Conservation (phyloP, 352 stramenopile species). For the Thalassiosira oceanica region DNA sequence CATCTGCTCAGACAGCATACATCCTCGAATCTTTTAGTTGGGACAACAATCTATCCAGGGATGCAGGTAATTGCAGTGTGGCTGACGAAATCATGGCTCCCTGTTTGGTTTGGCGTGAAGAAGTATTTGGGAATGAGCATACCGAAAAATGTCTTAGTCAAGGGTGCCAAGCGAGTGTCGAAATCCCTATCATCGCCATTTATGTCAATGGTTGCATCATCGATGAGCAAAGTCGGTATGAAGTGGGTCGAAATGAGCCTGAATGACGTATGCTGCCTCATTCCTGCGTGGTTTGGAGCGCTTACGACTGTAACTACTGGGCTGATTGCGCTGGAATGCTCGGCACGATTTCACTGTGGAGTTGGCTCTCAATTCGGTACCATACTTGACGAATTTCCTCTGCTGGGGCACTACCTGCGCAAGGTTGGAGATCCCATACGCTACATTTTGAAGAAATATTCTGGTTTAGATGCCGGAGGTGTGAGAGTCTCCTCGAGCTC, state of each 20-base stretch:
- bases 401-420: conserved; percentile 33
- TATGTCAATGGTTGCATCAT: conserved; percentile 21
- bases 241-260: conserved; percentile 62
- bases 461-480: conserved; percentile 13
- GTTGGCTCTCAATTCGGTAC: conserved; percentile 26
- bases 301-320: conserved; percentile 55
- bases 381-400: conserved; percentile 33
- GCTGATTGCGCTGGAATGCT: conserved; percentile 41
- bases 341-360: conserved; percentile 24
- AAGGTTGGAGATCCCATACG: conserved; percentile 6
- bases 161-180: conserved; percentile 9
- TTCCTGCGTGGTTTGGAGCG: conserved; percentile 81
- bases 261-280: conserved; percentile 83
- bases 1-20: too few species aligned
- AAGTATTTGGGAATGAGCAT: conserved; percentile 56
- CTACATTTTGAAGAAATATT: conserved; percentile 2
- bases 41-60: conserved; percentile 83
- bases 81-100: conserved; percentile 68
- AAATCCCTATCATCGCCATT: conserved; percentile 4
- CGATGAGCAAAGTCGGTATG: conserved; percentile 22
- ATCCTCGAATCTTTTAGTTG: too few species aligned
- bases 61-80: conserved; percentile 82
- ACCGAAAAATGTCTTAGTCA: conserved; percentile 8
- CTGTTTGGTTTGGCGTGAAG: conserved; percentile 65
- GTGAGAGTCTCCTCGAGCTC: background rate